Evolutionary conservation across 495 filamentous ascomycete species (phyloP), one percentile per base, ranked within the genome.

Genomic region (Astrothelium macrocarpum): DNA sequence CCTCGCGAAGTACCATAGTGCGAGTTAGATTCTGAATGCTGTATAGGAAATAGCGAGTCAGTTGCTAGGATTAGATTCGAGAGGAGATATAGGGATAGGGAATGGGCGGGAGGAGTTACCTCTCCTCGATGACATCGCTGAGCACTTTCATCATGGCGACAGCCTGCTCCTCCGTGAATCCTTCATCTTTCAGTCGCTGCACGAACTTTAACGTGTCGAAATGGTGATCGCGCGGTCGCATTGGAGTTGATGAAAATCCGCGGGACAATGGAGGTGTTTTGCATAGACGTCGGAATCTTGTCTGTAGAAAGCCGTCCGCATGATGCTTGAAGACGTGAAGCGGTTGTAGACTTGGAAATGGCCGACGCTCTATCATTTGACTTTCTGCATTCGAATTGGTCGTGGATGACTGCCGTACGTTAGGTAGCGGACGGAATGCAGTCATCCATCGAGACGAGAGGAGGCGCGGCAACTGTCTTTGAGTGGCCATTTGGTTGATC

Each of bases 191-290:
- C 9, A 99, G 82, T 43, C 91, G 85, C 74, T 96, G 87, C 16
- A 97, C 93, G 73, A 97, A 96, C 76, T 95, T 96, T 62, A 99
- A 81, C 0, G 94, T 99, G 76, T 99, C 94, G 67, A 99, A 99
- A 74, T 99, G 94, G 75, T 99, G 94, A 71, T 96, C 92, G 36
- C 87, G 81, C 7, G 72, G 71, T 61, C 75, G 83, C 5, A 74
- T 67, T 0, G 84, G 75, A 0, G 88, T 87, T 11, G 85, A 81
- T 72, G 89, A 88, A 75, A 98, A 97, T n/a, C 78, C 70, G 9
- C 49, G 26, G 26, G 9, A 9, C 9, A 7, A 28, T 16, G 12
- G 2, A 20, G 10, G 49, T 20, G 16, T 10, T 28, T 9, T 29
- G 20, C 49, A 5, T 9, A 29, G 7, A 9, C 23, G 9, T 56